Evolutionary conservation across 2,329 filamentous ascomycete genomes (phyloP).

Genomic region (Pestalotiopsis sp.): DNA sequence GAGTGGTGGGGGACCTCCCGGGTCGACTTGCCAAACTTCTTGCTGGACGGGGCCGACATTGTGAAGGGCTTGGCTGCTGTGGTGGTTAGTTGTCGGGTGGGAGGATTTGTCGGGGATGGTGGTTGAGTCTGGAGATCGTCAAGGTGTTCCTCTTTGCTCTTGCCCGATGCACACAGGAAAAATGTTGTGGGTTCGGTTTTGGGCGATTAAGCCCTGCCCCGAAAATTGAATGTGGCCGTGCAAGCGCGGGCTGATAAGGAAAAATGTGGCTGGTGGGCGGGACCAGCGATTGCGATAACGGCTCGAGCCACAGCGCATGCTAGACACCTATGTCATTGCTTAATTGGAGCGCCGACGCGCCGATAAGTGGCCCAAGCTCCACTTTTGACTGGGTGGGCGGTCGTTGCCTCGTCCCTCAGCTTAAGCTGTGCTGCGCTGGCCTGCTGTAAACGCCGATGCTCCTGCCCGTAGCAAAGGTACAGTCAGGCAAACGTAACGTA

Average conservation of each 20-base stretch:
- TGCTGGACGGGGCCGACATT: constrained; percentile 75
- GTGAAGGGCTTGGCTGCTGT: constrained; percentile 49
- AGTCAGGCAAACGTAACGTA: constrained; percentile 17
- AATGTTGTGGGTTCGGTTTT: constrained; percentile 11
- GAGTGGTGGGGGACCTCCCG: constrained; percentile 82
- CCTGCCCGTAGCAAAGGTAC: not conserved
- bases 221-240: constrained; percentile 5
- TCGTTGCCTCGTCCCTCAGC: not conserved
- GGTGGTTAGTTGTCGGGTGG: constrained; percentile 7
- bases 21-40: constrained; percentile 98
- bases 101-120: not conserved
- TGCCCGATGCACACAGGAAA: constrained; percentile 9
- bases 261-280: constrained; percentile 2
- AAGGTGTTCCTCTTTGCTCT: not conserved
- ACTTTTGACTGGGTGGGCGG: not conserved
- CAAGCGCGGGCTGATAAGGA: not conserved
- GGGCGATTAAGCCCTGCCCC: constrained; percentile 7
- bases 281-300: not conserved
- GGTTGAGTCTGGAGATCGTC: constrained; percentile 10
- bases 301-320: not conserved
- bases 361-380: constrained; percentile 10
- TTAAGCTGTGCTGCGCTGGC: not conserved
- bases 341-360: not conserved
- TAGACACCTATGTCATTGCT: constrained; percentile 7
- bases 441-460: not conserved